A percentile compares a stretch with the other conserved stretches of the same genome.
phyloP scores from a whole-genome alignment of 2,329 filamentous ascomycete species.

The Fusarium piperis region DNA sequence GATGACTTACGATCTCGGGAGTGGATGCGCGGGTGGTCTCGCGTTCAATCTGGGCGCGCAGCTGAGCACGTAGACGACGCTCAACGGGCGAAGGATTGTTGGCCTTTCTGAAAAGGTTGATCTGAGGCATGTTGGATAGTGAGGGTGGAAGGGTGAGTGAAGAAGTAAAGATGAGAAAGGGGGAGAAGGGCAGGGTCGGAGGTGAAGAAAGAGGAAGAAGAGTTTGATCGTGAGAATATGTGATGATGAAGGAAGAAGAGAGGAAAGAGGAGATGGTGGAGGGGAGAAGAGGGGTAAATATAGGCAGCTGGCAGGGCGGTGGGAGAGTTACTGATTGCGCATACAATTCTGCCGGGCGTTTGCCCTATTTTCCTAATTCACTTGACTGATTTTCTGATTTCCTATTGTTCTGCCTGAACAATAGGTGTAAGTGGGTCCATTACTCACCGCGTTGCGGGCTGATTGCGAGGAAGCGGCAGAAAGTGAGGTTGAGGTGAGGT shows the following conservation, averaged over 20 bases:
- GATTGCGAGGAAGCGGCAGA: not conserved
- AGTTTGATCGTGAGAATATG: not conserved
- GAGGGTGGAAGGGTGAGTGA: not conserved
- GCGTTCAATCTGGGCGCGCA: not conserved
- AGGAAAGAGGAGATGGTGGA: not conserved
- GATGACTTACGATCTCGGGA: not conserved
- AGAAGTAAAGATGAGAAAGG: not conserved
- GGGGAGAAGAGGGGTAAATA: conserved; percentile 6
- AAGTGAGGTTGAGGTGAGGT: not conserved
- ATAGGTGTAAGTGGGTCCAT: not conserved
- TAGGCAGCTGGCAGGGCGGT: conserved; percentile 2
- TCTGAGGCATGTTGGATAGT: not conserved
- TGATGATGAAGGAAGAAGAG: conserved; percentile 6
- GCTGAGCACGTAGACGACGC: not conserved
- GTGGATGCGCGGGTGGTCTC: not conserved
- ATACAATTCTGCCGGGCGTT: not conserved
- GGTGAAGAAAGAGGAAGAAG: not conserved
- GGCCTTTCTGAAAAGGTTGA: not conserved
- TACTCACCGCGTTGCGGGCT: not conserved
- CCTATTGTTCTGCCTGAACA: not conserved
- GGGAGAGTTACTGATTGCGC: not conserved
- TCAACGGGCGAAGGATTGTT: too few relatives aligned
- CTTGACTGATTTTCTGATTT: not conserved
- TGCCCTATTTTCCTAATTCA: not conserved
- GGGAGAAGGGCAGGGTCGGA: not conserved